Percentiles rank a stretch among this genome's conserved stretches.
Evolutionary conservation across 2,329 filamentous ascomycete species (phyloP).

Genomic region (Orbilia blumenaviensis): DNA sequence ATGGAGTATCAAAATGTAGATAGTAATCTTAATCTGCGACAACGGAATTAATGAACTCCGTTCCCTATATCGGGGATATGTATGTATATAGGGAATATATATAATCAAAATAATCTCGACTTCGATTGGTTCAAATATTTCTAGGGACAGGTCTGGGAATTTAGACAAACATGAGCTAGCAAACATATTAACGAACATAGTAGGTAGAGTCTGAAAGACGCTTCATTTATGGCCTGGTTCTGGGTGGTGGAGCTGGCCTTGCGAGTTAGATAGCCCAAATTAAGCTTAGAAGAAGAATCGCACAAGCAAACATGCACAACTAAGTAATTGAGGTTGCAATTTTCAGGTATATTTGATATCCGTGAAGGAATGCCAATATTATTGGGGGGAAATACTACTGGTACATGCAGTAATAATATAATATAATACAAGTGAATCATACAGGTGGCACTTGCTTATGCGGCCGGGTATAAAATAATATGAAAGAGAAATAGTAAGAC

Average conservation of each 20-base stretch:
- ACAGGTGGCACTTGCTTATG: constrained; percentile 17
- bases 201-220: too few species aligned
- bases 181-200: too few species aligned
- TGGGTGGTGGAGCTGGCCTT: too few species aligned
- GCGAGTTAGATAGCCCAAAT: too few species aligned
- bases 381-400: constrained; percentile 14
- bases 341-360: background rate
- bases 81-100: background rate
- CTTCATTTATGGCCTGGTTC: too few species aligned
- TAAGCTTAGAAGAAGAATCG: too few species aligned
- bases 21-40: constrained; percentile 21
- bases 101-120: constrained; percentile 2
- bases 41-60: background rate
- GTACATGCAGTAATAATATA: constrained; percentile 16
- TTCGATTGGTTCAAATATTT: background rate
- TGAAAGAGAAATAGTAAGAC: background rate
- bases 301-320: too few species aligned
- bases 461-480: constrained; percentile 21
- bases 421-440: constrained; percentile 48
- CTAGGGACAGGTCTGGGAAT: too few species aligned
- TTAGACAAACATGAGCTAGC: too few species aligned
- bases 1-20: constrained; percentile 7
- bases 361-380: background rate
- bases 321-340: too few species aligned
- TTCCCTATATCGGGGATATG: background rate